Base-by-base conservation (phyloP, 257 asterid species). In the Scutellaria baicalensis region DNA sequence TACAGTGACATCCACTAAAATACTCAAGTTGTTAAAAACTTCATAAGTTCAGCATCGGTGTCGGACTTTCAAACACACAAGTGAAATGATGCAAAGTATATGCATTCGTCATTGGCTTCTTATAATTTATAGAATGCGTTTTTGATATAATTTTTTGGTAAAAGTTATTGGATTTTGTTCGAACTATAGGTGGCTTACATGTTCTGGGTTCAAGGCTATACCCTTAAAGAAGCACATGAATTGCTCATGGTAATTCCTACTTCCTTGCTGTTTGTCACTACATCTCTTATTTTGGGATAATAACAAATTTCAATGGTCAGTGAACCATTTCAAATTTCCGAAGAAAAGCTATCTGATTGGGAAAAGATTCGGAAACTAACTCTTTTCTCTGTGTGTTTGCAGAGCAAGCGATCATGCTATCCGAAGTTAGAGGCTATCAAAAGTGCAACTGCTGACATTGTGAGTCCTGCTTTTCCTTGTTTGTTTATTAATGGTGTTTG, bases 401-500 rank as follows among this genome's bases (percentile, higher is more conserved):
- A 93, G 99, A 87, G 89, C 80, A 86, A 89, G 80, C 87, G 99
- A 45, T 16, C 96, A 6, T 89, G 99, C 84, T 91, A 82, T 76
- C 99, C 97, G 2, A 93, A 93, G 69, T 69, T 91, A 66, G 96
- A 89, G 66, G 96, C 95, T 43, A 89, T 93, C 80, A 89, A 88
- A 79, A 84, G 86, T 79, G 99, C 97, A 43, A 87, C 99, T 9
- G 96, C 91, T 57, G 99, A 93, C 76, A 84, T 93, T 63, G 99
- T 93, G 86, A 86, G 99, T 81, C 70, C 4, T 31, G 1, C 21
- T 75, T 77, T 40, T 48, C 49, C 58, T 54, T 60, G 36, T 39
- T 42, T 27, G 33, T 27, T 27, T 27, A 27, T 27, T 27, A 27
- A 27, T 27, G 33, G 33, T 27, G 4, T 27, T 27, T 27, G 33